These are phyloP conservation scores for Magnolia changhungtana DNA, from an alignment of 164 flowering plant species.

Conservation along the genomic window DNA sequence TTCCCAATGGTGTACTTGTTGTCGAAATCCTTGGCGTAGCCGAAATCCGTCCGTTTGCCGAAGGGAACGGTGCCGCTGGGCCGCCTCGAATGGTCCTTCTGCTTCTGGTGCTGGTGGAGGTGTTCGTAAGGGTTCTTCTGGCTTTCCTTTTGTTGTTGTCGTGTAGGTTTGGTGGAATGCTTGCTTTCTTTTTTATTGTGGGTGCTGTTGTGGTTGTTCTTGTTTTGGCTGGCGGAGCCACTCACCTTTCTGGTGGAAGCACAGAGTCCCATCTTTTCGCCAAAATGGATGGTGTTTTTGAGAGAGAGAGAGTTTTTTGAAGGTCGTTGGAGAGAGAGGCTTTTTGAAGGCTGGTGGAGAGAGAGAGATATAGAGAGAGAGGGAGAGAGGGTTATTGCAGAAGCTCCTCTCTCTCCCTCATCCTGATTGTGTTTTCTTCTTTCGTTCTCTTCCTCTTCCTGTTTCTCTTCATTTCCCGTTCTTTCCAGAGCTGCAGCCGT, in stretches of 20 bases:
- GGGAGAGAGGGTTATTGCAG: conserved; percentile 23
- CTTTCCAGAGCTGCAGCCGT: neutral
- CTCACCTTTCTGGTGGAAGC: conserved; percentile 63
- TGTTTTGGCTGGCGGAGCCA: conserved; percentile 52
- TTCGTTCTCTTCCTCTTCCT: too few species aligned
- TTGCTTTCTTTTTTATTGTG: conserved; percentile 13
- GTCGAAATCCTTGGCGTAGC: conserved; percentile 76
- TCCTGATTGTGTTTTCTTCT: neutral
- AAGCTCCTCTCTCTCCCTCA: neutral
- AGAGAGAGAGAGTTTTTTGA: neutral
- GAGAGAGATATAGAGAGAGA: conserved; percentile 1
- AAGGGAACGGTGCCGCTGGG: conserved; percentile 42
- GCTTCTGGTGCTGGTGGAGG: conserved; percentile 13
- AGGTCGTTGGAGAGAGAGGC: conserved; percentile 7
- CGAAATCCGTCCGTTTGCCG: conserved; percentile 90
- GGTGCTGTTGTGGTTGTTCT: conserved; percentile 8
- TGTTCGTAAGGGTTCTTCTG: conserved; percentile 3
- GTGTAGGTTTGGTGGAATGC: conserved; percentile 10
- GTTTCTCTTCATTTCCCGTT: neutral
- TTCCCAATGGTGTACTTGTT: conserved; percentile 65
- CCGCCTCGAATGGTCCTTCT: conserved; percentile 27
- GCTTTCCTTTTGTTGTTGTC: neutral
- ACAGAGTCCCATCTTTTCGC: conserved; percentile 65
- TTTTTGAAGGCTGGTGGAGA: neutral
- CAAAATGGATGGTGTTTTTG: neutral